A percentile compares a stretch with the other conserved stretches of the same genome.
These are phyloP conservation scores for Rhipidocladum racemiflorum DNA, from an alignment of 176 grass and related monocot species.

Conservation along the genomic window DNA sequence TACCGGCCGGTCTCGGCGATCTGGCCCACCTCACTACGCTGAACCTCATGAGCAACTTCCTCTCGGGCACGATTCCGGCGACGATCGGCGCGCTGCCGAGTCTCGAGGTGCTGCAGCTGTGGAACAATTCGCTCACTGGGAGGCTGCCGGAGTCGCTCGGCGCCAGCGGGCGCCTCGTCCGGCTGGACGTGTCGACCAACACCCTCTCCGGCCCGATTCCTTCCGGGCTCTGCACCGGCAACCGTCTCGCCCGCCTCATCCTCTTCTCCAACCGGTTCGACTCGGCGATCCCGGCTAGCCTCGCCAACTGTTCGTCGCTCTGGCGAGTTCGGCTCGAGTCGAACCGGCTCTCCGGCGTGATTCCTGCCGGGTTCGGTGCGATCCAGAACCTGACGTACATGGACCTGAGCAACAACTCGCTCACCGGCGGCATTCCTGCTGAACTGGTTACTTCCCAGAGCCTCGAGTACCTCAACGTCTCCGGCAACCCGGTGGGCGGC, in stretches of 20 bases:
- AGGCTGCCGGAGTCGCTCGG: conserved; percentile 56
- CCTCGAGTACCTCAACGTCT: conserved; percentile 81
- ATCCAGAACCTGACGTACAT: conserved; percentile 79
- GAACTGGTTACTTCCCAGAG: conserved; percentile 51
- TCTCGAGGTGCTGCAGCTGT: conserved; percentile 74
- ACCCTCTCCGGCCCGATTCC: conserved; percentile 64
- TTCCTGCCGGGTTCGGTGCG: conserved; percentile 62
- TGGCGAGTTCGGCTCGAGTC: conserved; percentile 71
- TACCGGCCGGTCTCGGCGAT: conserved; percentile 39
- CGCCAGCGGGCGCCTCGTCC: conserved; percentile 39
- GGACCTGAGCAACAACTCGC: conserved; percentile 68
- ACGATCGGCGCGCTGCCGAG: conserved; percentile 52
- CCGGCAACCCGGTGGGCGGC: conserved; percentile 59
- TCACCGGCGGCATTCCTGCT: conserved; percentile 52
- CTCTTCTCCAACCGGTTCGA: conserved; percentile 82
- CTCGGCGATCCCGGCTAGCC: conserved; percentile 55
- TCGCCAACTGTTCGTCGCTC: conserved; percentile 67
- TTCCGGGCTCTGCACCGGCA: conserved; percentile 46
- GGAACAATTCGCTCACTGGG: conserved; percentile 91
- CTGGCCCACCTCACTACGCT: conserved; percentile 56
- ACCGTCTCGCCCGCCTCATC: conserved; percentile 66
- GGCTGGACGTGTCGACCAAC: conserved; percentile 84
- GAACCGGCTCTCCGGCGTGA: conserved; percentile 57
- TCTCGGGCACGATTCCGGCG: conserved; percentile 58
- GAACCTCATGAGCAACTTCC: conserved; percentile 78